A percentile compares a stretch with the other conserved stretches of the same genome.
Conservation (phyloP, 2,329 filamentous ascomycete genomes). For the Daldinia sp. region DNA sequence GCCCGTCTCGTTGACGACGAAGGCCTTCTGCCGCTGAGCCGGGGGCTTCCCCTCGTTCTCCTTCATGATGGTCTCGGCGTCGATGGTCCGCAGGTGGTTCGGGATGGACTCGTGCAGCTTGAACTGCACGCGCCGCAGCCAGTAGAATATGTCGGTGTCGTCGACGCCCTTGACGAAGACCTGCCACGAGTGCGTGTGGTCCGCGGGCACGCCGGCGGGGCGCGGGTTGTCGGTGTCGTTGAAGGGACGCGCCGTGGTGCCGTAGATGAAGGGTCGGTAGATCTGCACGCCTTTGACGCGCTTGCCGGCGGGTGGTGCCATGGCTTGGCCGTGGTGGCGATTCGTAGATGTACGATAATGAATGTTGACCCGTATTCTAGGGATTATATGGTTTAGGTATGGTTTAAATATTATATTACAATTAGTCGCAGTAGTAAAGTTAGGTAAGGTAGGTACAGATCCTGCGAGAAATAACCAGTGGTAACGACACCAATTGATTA, state of each 20-base stretch:
- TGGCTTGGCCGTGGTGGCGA: conserved; percentile 48
- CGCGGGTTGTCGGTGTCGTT: conserved; percentile 82
- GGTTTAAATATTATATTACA: too few species aligned
- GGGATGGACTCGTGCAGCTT: conserved; percentile 98
- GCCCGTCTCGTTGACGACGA: conserved; percentile 90
- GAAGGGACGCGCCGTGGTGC: conserved; percentile 83
- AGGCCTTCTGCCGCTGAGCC: conserved; percentile 67
- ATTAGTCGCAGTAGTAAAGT: too few species aligned
- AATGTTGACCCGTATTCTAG: too few species aligned
- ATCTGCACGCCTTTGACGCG: conserved; percentile 75
- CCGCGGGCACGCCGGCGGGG: conserved; percentile 80
- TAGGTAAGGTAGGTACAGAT: too few species aligned
- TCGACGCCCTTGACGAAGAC: conserved; percentile 93
- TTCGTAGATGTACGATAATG: background rate
- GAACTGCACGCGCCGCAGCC: conserved; percentile 97
- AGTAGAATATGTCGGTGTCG: conserved; percentile 91
- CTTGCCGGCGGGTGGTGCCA: conserved; percentile 73
- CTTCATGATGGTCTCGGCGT: conserved; percentile 49
- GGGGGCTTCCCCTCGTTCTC: conserved; percentile 52
- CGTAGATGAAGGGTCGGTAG: conserved; percentile 76
- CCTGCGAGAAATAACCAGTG: too few species aligned
- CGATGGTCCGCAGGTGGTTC: conserved; percentile 82
- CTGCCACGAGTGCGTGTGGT: conserved; percentile 97
- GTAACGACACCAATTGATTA: too few species aligned
- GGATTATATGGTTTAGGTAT: too few species aligned